Evolutionary conservation across 2,329 filamentous ascomycete genomes (phyloP), one percentile per base, ranked within the genome.

Genomic region (Magnaporthales sp.): DNA sequence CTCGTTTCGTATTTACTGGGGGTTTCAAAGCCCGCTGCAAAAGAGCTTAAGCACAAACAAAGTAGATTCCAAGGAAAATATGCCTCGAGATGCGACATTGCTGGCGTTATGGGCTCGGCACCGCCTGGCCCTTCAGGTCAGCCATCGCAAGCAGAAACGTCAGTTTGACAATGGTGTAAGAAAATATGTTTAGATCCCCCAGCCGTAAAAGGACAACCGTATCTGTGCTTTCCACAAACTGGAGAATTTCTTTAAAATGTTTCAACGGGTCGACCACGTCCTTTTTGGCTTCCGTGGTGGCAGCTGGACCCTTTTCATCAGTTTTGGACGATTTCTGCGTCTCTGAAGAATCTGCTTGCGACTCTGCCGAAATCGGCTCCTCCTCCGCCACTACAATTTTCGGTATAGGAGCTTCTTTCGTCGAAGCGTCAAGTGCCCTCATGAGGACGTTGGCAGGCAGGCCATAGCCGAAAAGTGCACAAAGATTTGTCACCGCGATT

Each of bases 401-500:
- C 32, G 4, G 1, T 15, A 46, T 29, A 11, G 66, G 69, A 4
- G 69, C 72, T 1, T 73, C 32, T 46, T 46, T 46, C 3, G 66
- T 31, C 70, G 15, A 56, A 63, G 60, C 62, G 51, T 22, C 29
- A 70, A 79, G 80, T 19, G 71, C 75, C 10, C 72, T 79, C 75
- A 81, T 78, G 0, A 87, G 75, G 0, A 77, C 71, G 64, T 83
- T 86, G 0, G 79, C 76, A 2, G 82, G 77, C 1, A 75, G 74
- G 0, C 86, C 86, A 46, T 86, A 87, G 2, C 81, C 80, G 4
- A 86, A 77, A 2, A 88, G 72, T 0, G 79, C 77, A 22, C 83
- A 82, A 24, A 83, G 81, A 38, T 85, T 86, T 0, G 84, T 78
- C 2, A 90, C 81, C 0, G 81, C 85, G 30, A 89, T 83, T 61